Conservation (phyloP, 2,329 filamentous ascomycete genomes). For the Penicillium brasilianum region DNA sequence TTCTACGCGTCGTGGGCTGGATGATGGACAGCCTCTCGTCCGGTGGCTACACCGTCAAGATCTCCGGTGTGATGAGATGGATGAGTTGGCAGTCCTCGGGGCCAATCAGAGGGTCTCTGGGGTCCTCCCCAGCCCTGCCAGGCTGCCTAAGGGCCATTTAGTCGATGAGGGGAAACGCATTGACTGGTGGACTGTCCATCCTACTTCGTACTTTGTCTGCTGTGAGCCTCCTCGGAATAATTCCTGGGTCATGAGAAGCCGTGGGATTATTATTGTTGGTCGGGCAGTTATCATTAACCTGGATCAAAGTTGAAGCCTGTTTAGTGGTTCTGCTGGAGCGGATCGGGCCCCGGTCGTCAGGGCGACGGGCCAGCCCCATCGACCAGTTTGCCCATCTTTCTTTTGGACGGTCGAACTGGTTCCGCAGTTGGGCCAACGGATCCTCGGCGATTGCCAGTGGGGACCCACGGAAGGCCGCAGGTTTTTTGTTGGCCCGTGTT, state of each 20-base stretch:
- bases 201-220: not conserved
- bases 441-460: constrained; percentile 10
- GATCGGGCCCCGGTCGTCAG: constrained; percentile 22
- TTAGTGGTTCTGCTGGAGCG: not conserved
- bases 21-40: not conserved
- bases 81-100: constrained; percentile 27
- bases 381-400: not conserved
- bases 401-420: constrained; percentile 11
- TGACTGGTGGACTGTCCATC: not conserved
- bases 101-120: constrained; percentile 26
- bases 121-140: constrained; percentile 3
- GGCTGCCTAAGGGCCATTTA: not conserved
- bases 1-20: not conserved
- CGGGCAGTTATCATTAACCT: not conserved
- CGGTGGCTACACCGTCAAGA: constrained; percentile 3
- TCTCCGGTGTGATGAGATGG: constrained; percentile 27
- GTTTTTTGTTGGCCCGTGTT: constrained; percentile 19
- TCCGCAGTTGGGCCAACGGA: constrained; percentile 15
- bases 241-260: not conserved
- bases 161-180: not conserved
- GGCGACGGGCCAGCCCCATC: constrained; percentile 21
- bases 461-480: constrained; percentile 18
- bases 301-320: too few relatives aligned
- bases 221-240: not conserved
- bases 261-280: not conserved